Percentiles rank a stretch among this genome's conserved stretches.
phyloP scores from a whole-genome alignment of 2,329 filamentous ascomycete genomes.

The Verticillium longisporum region DNA sequence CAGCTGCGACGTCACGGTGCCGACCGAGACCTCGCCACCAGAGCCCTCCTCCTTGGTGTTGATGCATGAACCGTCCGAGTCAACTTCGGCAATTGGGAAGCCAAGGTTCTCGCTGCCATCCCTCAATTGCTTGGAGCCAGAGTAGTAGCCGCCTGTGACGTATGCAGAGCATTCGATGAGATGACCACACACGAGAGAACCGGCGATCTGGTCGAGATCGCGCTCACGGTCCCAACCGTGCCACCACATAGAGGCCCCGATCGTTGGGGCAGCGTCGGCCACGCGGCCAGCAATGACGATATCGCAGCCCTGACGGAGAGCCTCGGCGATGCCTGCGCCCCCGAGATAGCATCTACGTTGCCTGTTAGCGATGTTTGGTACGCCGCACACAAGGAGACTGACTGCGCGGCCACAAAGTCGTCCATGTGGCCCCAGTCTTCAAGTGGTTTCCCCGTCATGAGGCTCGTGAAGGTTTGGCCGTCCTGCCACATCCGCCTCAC shows the following conservation, averaged over 20 bases:
- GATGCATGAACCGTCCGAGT: conserved; percentile 27
- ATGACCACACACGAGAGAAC: conserved; percentile 42
- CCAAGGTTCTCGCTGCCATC: conserved; percentile 34
- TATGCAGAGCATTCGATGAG: conserved; percentile 48
- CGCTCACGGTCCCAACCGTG: conserved; percentile 41
- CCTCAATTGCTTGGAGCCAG: conserved; percentile 34
- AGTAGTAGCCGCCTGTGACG: conserved; percentile 47
- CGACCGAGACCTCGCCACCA: conserved; percentile 16
- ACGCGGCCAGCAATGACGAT: conserved; percentile 43
- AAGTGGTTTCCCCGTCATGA: conserved; percentile 16
- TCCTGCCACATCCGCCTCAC: conserved; percentile 12
- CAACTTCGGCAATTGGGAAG: conserved; percentile 44
- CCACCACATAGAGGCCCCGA: conserved; percentile 51
- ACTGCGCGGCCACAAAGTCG: conserved; percentile 5
- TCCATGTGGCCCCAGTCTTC: conserved; percentile 16
- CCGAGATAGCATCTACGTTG: conserved; percentile 12
- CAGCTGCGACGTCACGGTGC: conserved; percentile 22
- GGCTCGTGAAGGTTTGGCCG: conserved; percentile 15
- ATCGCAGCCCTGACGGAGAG: conserved; percentile 25
- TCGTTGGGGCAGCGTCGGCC: conserved; percentile 43
- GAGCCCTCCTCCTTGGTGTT: conserved; percentile 18
- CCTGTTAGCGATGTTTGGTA: not conserved
- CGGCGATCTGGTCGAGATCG: conserved; percentile 43
- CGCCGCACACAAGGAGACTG: not conserved
- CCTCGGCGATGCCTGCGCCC: conserved; percentile 11